Evolutionary conservation across 2,329 filamentous ascomycete genomes (phyloP).

Genomic region (Diaporthe sp.): DNA sequence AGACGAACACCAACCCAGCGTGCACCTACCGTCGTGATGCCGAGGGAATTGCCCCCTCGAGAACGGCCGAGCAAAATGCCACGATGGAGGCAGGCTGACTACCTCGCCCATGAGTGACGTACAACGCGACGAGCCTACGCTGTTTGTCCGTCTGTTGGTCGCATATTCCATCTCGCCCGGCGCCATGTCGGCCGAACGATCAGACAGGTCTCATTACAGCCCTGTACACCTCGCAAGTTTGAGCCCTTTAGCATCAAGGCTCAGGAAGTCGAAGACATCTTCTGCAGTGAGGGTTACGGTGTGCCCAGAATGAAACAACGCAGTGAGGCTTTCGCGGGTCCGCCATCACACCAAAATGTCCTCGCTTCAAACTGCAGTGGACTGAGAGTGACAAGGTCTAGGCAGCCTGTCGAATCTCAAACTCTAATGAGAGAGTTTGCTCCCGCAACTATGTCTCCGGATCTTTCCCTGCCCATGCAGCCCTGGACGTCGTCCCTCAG

Average conservation of each 20-base stretch:
- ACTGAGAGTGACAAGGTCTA: background rate
- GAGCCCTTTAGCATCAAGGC: background rate
- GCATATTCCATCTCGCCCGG: background rate
- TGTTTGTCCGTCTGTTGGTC: background rate
- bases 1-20: constrained; percentile 16
- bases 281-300: background rate
- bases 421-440: constrained; percentile 3
- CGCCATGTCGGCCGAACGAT: background rate
- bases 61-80: constrained; percentile 18
- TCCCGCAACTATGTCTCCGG: constrained; percentile 28
- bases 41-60: background rate
- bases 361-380: constrained; percentile 1
- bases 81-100: constrained; percentile 11
- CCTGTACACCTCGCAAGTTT: background rate
- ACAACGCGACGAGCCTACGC: background rate
- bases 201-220: background rate
- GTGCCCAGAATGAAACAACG: background rate
- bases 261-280: background rate
- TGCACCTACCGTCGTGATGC: background rate
- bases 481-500: background rate
- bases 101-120: background rate
- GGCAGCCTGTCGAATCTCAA: constrained; percentile 23
- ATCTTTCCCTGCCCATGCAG: background rate
- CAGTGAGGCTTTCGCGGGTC: background rate
- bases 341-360: background rate